phyloP scores from a whole-genome alignment of 2,329 filamentous ascomycete genomes.

The Lecanoromycetidae sp. region DNA sequence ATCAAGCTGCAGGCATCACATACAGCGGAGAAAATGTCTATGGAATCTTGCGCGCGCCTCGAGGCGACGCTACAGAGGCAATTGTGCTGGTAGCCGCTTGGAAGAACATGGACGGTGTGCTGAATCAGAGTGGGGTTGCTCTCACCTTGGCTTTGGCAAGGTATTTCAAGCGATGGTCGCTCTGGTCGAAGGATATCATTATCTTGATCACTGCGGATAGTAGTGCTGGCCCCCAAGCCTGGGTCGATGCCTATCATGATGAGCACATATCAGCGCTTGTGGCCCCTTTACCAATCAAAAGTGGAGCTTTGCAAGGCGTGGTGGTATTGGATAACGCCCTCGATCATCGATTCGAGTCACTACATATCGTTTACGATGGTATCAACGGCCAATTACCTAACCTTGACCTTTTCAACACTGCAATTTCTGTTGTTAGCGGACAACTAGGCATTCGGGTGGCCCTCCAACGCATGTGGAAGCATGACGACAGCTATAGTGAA shows the following conservation, averaged over 20 bases:
- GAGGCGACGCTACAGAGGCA: constrained; percentile 92
- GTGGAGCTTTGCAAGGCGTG: constrained; percentile 82
- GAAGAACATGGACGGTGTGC: constrained; percentile 63
- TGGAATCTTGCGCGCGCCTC: constrained; percentile 80
- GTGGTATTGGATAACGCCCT: constrained; percentile 88
- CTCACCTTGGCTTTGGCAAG: constrained; percentile 75
- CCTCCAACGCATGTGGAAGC: constrained; percentile 74
- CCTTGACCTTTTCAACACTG: constrained; percentile 88
- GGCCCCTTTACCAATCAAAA: constrained; percentile 72
- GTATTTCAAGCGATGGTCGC: constrained; percentile 94
- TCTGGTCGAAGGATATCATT: constrained; percentile 99
- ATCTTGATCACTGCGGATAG: constrained; percentile 82
- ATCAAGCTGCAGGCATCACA: constrained; percentile 61
- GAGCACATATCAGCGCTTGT: constrained; percentile 62
- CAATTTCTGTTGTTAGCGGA: constrained; percentile 71
- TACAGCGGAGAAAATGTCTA: constrained; percentile 83
- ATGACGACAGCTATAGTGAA: constrained; percentile 65
- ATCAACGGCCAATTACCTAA: constrained; percentile 93
- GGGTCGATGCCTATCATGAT: constrained; percentile 96
- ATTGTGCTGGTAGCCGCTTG: constrained; percentile 86
- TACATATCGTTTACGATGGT: constrained; percentile 90
- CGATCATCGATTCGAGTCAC: constrained; percentile 68
- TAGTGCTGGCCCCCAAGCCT: constrained; percentile 80
- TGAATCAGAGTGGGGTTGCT: constrained; percentile 80
- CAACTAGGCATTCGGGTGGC: constrained; percentile 83